Evolutionary conservation across 2,329 filamentous ascomycete genomes (phyloP), one percentile per base, ranked within the genome.

Genomic region (Fusarium nelsonii): DNA sequence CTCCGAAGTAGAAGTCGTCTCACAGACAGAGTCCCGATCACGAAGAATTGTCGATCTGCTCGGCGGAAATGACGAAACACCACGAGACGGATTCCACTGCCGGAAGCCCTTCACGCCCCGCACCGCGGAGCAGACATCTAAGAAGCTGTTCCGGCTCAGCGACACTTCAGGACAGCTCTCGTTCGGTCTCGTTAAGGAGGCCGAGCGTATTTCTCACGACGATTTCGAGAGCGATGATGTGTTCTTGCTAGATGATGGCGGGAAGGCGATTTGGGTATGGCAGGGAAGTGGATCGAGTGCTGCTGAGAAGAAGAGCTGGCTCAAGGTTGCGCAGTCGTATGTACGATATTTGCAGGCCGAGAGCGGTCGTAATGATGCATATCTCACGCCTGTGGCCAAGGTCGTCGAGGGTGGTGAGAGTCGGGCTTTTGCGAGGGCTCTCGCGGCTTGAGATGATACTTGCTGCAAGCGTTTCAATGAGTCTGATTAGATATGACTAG

Each of bases 261-360:
- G 88, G 8, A 83, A 76, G 51, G 79, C 79, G 9, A 80, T 91
- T 34, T 92, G 89, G 88, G 87, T 91, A 3, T 91, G 90, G 90
- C 84, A 90, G 72, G 90, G 90, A 1, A 77, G 78, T 3, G 80
- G 81, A 2, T 88, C 89, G 10, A 91, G 88, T 75, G 78, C 78
- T 34, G 78, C 76, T 2, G 90, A 91, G 78, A 89, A 83, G 76
- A 83, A 85, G 7, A 80, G 81, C 75, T 92, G 90, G 90, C 77
- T 90, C 45, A 82, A 81, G 60, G 83, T 88, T 6, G 84, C 86
- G n/a, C 84, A 89, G 78, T 79, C 81, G 7, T 90, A 90, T 67
- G 74, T 87, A 49, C 78, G 79, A 12, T 79, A 80, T 33, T 75
- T 85, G 51, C 77, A 80, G 62, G 72, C 68, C 7, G 58, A 63